phyloP scores from a whole-genome alignment of 1,284 basidiomycete genomes.

The Ganoderma leucocontextum region DNA sequence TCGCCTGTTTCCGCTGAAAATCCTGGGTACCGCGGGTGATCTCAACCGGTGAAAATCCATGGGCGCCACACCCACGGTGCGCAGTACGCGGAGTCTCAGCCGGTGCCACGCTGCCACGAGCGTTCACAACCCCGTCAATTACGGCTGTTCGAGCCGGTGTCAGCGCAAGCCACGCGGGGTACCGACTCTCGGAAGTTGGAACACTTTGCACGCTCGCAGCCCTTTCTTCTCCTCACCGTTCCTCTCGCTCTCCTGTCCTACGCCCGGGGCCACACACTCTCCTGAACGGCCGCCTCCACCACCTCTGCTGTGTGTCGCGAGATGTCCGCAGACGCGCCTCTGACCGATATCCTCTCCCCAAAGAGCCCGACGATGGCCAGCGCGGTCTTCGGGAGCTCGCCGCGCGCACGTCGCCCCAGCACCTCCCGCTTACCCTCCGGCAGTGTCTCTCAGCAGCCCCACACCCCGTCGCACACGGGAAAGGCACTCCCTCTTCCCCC shows the following conservation, averaged over 20 bases:
- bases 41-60: no score
- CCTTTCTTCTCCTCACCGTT: constrained; percentile 1
- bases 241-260: not conserved
- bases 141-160: constrained; percentile 1
- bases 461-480: constrained; percentile 14
- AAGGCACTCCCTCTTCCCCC: constrained; percentile 28
- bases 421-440: constrained; percentile 27
- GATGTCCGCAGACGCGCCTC: constrained; percentile 18
- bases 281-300: constrained; percentile 1
- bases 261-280: not conserved
- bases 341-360: constrained; percentile 27
- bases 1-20: no score
- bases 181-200: not conserved
- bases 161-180: not conserved
- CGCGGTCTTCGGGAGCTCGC: constrained; percentile 35
- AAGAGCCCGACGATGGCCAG: constrained; percentile 29
- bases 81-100: constrained; percentile 11
- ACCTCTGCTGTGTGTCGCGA: not conserved
- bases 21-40: no score
- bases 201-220: not conserved
- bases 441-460: constrained; percentile 12
- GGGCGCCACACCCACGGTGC: no score
- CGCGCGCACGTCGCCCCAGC: constrained; percentile 33
- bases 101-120: constrained; percentile 20
- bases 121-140: constrained; percentile 3